Evolutionary conservation across 1,284 basidiomycete species (phyloP), one percentile per base, ranked within the genome.

Genomic region (Blastosporella zonata): DNA sequence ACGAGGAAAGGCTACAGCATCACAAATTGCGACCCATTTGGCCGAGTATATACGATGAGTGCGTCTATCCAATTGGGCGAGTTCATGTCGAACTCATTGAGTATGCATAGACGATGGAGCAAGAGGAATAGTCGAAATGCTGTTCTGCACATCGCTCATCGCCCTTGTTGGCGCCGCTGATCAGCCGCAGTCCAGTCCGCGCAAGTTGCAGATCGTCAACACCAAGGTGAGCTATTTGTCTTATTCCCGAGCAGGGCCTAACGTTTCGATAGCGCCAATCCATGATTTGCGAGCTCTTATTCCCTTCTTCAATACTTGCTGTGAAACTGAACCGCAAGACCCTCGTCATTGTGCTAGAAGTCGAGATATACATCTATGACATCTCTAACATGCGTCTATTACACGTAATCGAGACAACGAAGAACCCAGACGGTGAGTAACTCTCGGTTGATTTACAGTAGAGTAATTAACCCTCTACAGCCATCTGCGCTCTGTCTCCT

Each of bases 341-440:
- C 0, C 80, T 99, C 18, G 91, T 98, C 29, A 96, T 99, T 54
- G 90, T 99, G 6, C 80, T 99, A 46, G 95, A 97, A 65, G 82
- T 83, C 35, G 93, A 98, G 67, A 97, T 99, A 52, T 99, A 98
- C 72, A 94, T 98, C 49, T 99, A 99, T 65, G 96, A 99, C 65
- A 98, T 99, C 60, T 92, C 89, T 52, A 99, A 97, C 60, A 98
- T 99, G 96, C 90, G 95, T 60, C 78, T 99, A 25, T 33, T 97
- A 36, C 96, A 98, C 67, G 97, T 97, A 41, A 96, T 99, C 49
- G 97, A 99, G 74, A 99, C 96, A 0, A 89, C 90, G 12, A 84
- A 92, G 0, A 99, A 99, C 66, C 93, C 95, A 1, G 88, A 96
- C 65, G 94, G 93, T 93, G 68, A 60, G 65, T 63, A 7, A n/a